Evolutionary conservation across 768 basidiomycete genomes (phyloP).

Genomic region (Gelatoporia subvermispora): DNA sequence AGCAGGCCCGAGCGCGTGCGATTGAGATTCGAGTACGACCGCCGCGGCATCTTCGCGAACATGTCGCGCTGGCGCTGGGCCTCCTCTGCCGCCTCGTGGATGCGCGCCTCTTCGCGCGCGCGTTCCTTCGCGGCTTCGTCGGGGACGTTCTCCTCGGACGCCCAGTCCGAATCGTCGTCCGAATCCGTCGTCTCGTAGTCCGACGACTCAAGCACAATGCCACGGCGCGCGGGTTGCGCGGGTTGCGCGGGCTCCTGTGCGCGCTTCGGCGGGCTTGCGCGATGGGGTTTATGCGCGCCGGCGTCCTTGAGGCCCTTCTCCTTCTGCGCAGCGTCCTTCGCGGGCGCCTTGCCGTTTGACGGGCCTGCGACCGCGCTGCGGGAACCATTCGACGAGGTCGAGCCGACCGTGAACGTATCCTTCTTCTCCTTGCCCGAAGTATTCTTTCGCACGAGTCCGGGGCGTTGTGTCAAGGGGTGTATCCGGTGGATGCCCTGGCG

Average conservation of each 20-base stretch:
- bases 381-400: conserved; percentile 49
- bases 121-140: conserved; percentile 24
- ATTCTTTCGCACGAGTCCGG: conserved; percentile 18
- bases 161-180: conserved; percentile 51
- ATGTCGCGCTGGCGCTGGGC: conserved; percentile 63
- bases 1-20: conserved; percentile 54
- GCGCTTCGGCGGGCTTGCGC: conserved; percentile 9
- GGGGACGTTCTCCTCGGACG: conserved; percentile 47
- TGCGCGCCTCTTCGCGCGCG: conserved; percentile 23
- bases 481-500: conserved; percentile 19
- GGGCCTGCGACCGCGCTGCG: conserved; percentile 1
- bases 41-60: conserved; percentile 65
- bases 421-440: conserved; percentile 14
- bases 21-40: conserved; percentile 57
- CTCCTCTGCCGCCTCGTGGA: conserved; percentile 56
- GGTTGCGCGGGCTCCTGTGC: conserved; percentile 8
- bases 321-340: conserved; percentile 12
- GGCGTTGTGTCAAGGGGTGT: conserved; percentile 23
- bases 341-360: conserved; percentile 25
- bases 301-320: conserved; percentile 4
- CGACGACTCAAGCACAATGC: conserved; percentile 43
- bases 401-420: conserved; percentile 53
- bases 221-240: conserved; percentile 16
- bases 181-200: conserved; percentile 52
- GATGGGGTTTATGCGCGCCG: conserved; percentile 16